Percentiles rank a stretch among this genome's conserved stretches.
Conservation (phyloP, 345 rosid species). For the Toxicodendron radicans region DNA sequence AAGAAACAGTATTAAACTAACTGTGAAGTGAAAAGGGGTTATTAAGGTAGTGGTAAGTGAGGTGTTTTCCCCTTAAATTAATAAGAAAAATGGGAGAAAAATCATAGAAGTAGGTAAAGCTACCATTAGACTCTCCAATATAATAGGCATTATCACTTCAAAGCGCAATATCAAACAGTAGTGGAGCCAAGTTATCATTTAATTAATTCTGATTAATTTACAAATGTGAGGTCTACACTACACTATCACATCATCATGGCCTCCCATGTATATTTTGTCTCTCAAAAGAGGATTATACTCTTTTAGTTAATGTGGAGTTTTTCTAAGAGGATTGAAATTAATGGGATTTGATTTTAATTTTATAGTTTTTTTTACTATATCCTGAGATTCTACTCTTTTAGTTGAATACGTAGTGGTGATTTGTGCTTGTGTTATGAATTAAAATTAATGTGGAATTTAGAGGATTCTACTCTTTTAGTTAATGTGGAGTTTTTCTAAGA, state of each 20-base stretch:
- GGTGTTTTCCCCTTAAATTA: conserved; percentile 17
- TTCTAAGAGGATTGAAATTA: no score
- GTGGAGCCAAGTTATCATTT: conserved; percentile 9
- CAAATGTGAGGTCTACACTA: not conserved
- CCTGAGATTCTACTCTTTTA: no score
- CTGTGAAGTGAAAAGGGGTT: conserved; percentile 3
- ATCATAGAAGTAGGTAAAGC: conserved; percentile 43
- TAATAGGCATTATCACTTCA: conserved; percentile 39
- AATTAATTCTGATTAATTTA: conserved; percentile 5
- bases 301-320: no score
- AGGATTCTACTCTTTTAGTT: no score
- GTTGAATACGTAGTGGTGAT: no score
- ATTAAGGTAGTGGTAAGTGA: conserved; percentile 18
- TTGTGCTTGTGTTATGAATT: no score
- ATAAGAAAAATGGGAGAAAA: conserved; percentile 27
- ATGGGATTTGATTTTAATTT: no score
- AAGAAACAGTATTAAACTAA: conserved; percentile 17
- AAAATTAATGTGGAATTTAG: no score
- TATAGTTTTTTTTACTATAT: no score
- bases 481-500: no score
- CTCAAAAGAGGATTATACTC: no score
- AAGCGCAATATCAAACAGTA: conserved; percentile 22
- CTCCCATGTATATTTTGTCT: conserved; percentile 24
- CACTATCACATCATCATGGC: conserved; percentile 30
- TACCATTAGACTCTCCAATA: conserved; percentile 13